A percentile compares a stretch with the other conserved stretches of the same genome.
Evolutionary conservation across 2,329 filamentous ascomycete genomes (phyloP).

Genomic region (Colletotrichum lentis): DNA sequence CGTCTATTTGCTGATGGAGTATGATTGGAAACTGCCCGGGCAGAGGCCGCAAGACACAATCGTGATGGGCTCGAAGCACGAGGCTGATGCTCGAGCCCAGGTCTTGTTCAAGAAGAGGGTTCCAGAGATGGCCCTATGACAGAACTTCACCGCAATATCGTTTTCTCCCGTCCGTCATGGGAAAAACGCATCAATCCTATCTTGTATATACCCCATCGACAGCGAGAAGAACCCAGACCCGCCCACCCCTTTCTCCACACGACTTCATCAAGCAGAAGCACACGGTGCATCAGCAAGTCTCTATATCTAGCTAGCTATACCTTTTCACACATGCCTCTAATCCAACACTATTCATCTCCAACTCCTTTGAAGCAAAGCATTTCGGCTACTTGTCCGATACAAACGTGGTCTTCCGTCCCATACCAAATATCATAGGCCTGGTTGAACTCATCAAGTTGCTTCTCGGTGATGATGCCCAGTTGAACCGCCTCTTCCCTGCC

Average conservation of each 20-base stretch:
- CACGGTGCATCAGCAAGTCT: no score
- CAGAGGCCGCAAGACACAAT: not conserved
- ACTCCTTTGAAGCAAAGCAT: conserved; percentile 7
- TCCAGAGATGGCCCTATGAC: not conserved
- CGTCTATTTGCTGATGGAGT: conserved; percentile 51
- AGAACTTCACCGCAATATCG: not conserved
- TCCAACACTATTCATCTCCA: no score
- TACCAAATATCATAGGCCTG: not conserved
- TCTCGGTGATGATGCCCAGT: not conserved
- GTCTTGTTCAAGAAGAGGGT: not conserved
- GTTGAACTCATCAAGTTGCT: conserved; percentile 4
- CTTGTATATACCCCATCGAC: no score
- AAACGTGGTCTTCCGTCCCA: not conserved
- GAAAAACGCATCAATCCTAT: no score
- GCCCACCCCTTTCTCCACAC: no score
- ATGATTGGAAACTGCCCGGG: conserved; percentile 43
- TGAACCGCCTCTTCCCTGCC: conserved; percentile 7
- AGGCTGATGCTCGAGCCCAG: not conserved
- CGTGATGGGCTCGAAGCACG: not conserved
- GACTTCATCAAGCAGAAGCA: no score
- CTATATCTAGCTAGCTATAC: no score
- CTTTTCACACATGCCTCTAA: no score
- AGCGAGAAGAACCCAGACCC: no score
- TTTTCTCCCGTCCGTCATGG: no score
- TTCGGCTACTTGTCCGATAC: not conserved